Conservation (phyloP, 208 protist genomes). For the Leishmania lainsoni region DNA sequence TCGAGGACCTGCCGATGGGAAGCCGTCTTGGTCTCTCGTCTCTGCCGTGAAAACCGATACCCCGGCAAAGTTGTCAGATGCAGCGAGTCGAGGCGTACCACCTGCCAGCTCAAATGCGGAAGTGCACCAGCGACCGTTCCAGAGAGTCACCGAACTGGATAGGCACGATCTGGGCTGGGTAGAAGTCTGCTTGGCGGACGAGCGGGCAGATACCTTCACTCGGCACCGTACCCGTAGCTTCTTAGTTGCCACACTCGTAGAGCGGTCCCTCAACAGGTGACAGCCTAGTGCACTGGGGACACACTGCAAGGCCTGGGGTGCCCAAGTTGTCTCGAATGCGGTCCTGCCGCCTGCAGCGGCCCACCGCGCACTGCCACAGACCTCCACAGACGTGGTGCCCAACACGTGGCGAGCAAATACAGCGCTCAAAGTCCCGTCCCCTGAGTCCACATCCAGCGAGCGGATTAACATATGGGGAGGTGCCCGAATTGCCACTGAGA, state of each 20-base stretch:
- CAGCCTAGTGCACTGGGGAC: background rate
- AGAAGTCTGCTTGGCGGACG: slow-evolving; percentile 12
- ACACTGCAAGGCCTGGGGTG: background rate
- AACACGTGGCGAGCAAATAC: slow-evolving; percentile 2
- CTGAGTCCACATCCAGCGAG: slow-evolving; percentile 4
- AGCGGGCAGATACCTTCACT: slow-evolving; percentile 8
- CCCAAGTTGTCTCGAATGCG: slow-evolving; percentile 11
- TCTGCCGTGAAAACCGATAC: background rate
- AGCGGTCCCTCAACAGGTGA: background rate
- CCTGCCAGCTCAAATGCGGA: slow-evolving; percentile 13
- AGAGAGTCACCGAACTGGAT: slow-evolving; percentile 14
- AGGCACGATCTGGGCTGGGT: background rate
- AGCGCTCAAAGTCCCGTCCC: slow-evolving; percentile 23
- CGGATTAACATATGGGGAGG: slow-evolving; percentile 1
- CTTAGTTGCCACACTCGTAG: background rate
- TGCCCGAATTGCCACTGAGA: background rate
- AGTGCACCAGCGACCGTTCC: slow-evolving; percentile 29
- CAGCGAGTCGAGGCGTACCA: background rate
- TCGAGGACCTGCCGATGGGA: background rate
- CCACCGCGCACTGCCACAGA: slow-evolving; percentile 24
- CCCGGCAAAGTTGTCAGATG: background rate
- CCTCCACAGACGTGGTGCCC: background rate
- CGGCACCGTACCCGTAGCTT: slow-evolving; percentile 20
- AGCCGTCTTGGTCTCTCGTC: background rate
- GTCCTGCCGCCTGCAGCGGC: slow-evolving; percentile 1